Evolutionary conservation across 768 basidiomycete genomes (phyloP).

Genomic region (Tulasnella sp.): DNA sequence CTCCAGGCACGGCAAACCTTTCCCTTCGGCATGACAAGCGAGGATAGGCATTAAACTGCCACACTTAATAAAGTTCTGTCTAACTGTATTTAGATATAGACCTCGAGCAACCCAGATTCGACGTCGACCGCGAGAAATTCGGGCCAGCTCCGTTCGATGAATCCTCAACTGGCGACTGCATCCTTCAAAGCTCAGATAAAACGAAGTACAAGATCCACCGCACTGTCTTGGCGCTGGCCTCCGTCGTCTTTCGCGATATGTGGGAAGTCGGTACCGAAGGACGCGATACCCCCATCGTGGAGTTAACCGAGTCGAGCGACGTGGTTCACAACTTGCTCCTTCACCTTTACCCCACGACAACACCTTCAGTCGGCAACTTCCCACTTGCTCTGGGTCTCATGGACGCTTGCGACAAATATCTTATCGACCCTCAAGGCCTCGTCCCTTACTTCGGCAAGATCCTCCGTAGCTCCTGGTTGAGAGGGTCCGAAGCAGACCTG

Average conservation of each 20-base stretch:
- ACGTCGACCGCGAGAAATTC: neutral
- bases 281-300: constrained; percentile 18
- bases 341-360: constrained; percentile 33
- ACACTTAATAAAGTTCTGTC: neutral
- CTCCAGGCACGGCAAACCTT: neutral
- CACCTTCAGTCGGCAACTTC: neutral
- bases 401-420: constrained; percentile 33
- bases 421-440: constrained; percentile 16
- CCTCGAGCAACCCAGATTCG: neutral
- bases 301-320: constrained; percentile 30
- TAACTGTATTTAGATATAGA: neutral
- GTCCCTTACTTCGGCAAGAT: neutral
- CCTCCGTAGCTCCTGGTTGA: neutral
- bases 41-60: neutral
- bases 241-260: constrained; percentile 56
- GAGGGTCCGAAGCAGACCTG: neutral
- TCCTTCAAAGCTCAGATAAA: constrained; percentile 53
- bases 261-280: constrained; percentile 39
- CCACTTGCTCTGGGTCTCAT: constrained; percentile 11
- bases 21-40: neutral
- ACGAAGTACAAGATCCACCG: constrained; percentile 55
- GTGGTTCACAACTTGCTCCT: constrained; percentile 34
- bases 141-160: constrained; percentile 32
- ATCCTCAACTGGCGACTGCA: constrained; percentile 53
- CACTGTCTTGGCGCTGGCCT: constrained; percentile 52